These are phyloP conservation scores for Beauveria brongniartii DNA, from an alignment of 2,329 filamentous ascomycete species.

Conservation along the genomic window DNA sequence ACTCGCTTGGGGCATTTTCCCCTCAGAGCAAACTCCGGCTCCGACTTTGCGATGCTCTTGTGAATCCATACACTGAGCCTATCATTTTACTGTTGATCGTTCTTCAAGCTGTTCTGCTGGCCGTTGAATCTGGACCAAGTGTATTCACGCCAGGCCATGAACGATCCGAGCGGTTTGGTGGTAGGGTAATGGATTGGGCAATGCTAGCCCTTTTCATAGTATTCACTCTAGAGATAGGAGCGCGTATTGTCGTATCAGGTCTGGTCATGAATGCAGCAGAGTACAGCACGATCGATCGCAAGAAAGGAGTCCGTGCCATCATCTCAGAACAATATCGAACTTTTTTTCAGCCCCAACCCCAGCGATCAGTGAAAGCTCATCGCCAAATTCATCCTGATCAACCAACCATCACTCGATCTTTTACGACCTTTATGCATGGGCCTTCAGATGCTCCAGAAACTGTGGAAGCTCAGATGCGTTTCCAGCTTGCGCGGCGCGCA, in stretches of 20 bases:
- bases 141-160: conserved; percentile 57
- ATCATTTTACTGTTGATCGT: conserved; percentile 81
- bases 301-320: conserved; percentile 64
- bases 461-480: conserved; percentile 69
- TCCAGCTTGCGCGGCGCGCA: conserved; percentile 79
- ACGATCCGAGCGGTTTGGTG: conserved; percentile 58
- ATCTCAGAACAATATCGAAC: conserved; percentile 67
- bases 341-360: conserved; percentile 74
- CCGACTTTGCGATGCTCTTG: conserved; percentile 71
- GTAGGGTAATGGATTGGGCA: conserved; percentile 64
- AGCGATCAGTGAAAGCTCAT: conserved; percentile 53
- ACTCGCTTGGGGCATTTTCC: conserved; percentile 75
- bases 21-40: conserved; percentile 68
- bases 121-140: conserved; percentile 68
- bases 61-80: conserved; percentile 81
- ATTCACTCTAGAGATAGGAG: conserved; percentile 78
- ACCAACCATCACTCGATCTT: conserved; percentile 64
- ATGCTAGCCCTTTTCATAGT: conserved; percentile 78
- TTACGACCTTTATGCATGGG: conserved; percentile 70
- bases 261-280: conserved; percentile 84
- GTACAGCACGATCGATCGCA: conserved; percentile 82
- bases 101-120: conserved; percentile 78
- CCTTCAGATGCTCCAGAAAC: conserved; percentile 50
- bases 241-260: conserved; percentile 85
- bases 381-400: conserved; percentile 41